Base-by-base conservation (phyloP, 139 green algal species). In the Spirogloea muscicola region DNA sequence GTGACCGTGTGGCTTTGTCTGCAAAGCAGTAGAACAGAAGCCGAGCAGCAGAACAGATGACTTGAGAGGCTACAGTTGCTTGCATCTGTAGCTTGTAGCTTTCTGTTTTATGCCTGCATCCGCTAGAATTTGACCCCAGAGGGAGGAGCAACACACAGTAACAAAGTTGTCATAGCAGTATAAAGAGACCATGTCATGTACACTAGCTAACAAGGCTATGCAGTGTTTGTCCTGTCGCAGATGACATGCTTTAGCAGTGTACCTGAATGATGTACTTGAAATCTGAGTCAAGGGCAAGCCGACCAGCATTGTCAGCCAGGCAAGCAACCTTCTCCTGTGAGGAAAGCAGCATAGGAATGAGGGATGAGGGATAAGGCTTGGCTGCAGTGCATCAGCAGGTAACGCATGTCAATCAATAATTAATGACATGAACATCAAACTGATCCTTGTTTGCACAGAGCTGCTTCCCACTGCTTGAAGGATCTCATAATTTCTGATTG, bases 1-100 rank as follows among this genome's bases (percentile, higher is more conserved):
- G 66, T 99, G 94, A 2, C 94, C 94, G 72, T 99, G 94, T 3
- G 94, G 94, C 86, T 99, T 99, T 51, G 91, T 97, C 84, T 82
- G 74, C 62, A 39, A 76, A 39, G 25, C 76, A 76, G 51, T 4
- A 36, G 76, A 76, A 72, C 7, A 69, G 40, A 73, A 33, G 7
- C 9, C 25, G 18, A 69, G 16, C 9, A 69, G 7, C 10, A 41
- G 31, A 64, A 55, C n/a, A 31, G 21, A 55, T n/a, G 21, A 31
- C 46, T 55, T 55, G 46, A 21, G n/a, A n/a, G n/a, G n/a, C n/a
- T n/a, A 21, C 46, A 55, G 46, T 55, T 55, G 46, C 21, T n/a
- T n/a, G n/a, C 46, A 21, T 55, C 21, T 21, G n/a, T 55, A 31
- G 46, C n/a, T 55, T n/a, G 21, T 21, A 55, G 46, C n/a, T 55